Evolutionary conservation across 2,329 filamentous ascomycete genomes (phyloP).

Genomic region (Fusarium sublunatum): DNA sequence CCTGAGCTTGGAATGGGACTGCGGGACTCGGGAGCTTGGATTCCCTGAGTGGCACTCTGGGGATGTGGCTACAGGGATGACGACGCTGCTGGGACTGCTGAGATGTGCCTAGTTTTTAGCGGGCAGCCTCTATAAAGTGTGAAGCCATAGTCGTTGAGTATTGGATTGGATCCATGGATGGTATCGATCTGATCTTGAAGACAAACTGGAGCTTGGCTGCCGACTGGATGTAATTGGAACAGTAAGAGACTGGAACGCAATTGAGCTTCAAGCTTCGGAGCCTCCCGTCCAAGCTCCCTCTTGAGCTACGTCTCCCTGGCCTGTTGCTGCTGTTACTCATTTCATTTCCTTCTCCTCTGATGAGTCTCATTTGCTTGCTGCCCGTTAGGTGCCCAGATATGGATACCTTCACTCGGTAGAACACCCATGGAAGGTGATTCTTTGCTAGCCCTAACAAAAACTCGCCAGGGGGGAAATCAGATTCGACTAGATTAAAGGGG

Average conservation of each 20-base stretch:
- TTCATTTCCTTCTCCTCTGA: constrained; percentile 30
- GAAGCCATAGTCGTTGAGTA: background rate
- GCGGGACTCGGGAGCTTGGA: constrained; percentile 11
- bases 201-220: constrained; percentile 14
- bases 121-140: constrained; percentile 25
- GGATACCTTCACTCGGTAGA: constrained; percentile 27
- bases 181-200: background rate
- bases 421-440: background rate
- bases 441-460: constrained; percentile 11
- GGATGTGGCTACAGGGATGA: constrained; percentile 31
- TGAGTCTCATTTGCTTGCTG: constrained; percentile 40
- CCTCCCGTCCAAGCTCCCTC: constrained; percentile 13
- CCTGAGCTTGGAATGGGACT: constrained; percentile 30
- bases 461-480: constrained; percentile 5
- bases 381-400: constrained; percentile 39
- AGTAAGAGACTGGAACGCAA: constrained; percentile 32
- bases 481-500: constrained; percentile 10
- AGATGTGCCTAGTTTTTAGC: constrained; percentile 25
- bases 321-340: constrained; percentile 27
- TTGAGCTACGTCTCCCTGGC: constrained; percentile 18
- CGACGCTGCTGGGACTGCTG: constrained; percentile 25
- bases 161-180: background rate
- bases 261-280: constrained; percentile 20
- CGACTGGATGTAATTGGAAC: constrained; percentile 10
- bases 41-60: constrained; percentile 13